Evolutionary conservation across 441 rosid genomes (phyloP), one percentile per base, ranked within the genome.

Genomic region (Metrosideros polymorpha): DNA sequence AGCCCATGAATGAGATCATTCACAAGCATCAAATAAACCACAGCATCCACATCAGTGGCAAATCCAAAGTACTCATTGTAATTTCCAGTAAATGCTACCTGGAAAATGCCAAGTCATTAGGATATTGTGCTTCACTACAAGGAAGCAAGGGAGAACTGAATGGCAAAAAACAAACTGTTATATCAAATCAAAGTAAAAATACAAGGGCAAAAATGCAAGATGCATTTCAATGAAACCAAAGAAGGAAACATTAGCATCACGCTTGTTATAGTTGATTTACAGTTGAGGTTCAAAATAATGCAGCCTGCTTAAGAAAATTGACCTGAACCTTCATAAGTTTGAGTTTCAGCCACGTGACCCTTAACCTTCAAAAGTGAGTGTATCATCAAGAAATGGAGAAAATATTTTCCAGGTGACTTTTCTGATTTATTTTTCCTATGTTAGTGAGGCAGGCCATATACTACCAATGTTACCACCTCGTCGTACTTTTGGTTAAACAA

Each of bases 1-100:
- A 98, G 96, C 84, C 98, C 99, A 86, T 94, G 99, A 91, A 98
- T 95, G 93, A 98, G 82, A 90, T 96, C 98, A 86, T 98, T 98
- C 86, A 95, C 98, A 91, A 98, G 93, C 99, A 98, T 96, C 90
- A 98, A 92, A 89, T 95, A 96, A 84, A 95, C 93, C 89, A 95
- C 95, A 88, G 99, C 98, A 89, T 95, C 98, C 85, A 98, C 94
- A 87, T 98, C 99, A 86, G 99, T 98, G 54, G 96, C 94, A 86
- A 45, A 93, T 88, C 99, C 99, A 86, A 98, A 98, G 93, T 96
- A 96, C 87, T 98, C 99, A 14, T 85, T 91, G 93, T 98, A 98
- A 82, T 96, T 95, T 84, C 99, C 99, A 85, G 98, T 94, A 91
- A 98, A 96, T 84, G 89, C 91, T 12, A 98, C 93, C 99, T 98